These are phyloP conservation scores for Starmera dryadoides DNA, from an alignment of 805 yeast genomes.

Conservation along the genomic window DNA sequence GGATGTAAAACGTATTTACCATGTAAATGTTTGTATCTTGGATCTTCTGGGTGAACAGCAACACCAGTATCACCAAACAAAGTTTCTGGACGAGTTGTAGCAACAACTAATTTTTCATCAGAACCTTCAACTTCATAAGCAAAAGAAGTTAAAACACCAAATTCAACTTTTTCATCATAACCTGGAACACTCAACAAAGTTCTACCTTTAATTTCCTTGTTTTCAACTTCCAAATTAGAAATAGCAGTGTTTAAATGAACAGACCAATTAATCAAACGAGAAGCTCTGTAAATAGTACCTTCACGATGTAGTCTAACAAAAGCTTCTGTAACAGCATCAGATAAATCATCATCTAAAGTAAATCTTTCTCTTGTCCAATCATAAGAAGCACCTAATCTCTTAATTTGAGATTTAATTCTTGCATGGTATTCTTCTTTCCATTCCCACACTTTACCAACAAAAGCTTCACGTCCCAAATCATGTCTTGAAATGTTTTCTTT, in stretches of 20 bases:
- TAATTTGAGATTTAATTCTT: slow-evolving; percentile 78
- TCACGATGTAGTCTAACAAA: slow-evolving; percentile 90
- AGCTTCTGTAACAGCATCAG: slow-evolving; percentile 81
- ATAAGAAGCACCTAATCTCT: slow-evolving; percentile 90
- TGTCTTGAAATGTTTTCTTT: slow-evolving; percentile 85
- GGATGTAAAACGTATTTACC: slow-evolving; percentile 92
- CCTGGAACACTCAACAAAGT: slow-evolving; percentile 82
- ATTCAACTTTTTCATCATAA: slow-evolving; percentile 84
- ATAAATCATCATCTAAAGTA: slow-evolving; percentile 74
- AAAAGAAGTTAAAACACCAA: slow-evolving; percentile 94
- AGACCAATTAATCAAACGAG: slow-evolving; percentile 94
- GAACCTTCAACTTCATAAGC: slow-evolving; percentile 84
- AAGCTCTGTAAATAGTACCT: slow-evolving; percentile 90
- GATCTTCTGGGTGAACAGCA: slow-evolving; percentile 95
- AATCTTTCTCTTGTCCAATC: slow-evolving; percentile 95
- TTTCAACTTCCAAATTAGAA: slow-evolving; percentile 94
- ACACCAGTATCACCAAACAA: slow-evolving; percentile 96
- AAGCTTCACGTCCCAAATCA: slow-evolving; percentile 89
- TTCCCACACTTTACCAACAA: slow-evolving; percentile 87
- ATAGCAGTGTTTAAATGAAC: slow-evolving; percentile 90
- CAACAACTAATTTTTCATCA: slow-evolving; percentile 83
- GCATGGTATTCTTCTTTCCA: slow-evolving; percentile 94
- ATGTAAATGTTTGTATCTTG: slow-evolving; percentile 88
- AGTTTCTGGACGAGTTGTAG: slow-evolving; percentile 99
- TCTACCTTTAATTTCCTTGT: slow-evolving; percentile 79